phyloP scores from a whole-genome alignment of 768 basidiomycete species.

The Psilocybe subaeruginosa region DNA sequence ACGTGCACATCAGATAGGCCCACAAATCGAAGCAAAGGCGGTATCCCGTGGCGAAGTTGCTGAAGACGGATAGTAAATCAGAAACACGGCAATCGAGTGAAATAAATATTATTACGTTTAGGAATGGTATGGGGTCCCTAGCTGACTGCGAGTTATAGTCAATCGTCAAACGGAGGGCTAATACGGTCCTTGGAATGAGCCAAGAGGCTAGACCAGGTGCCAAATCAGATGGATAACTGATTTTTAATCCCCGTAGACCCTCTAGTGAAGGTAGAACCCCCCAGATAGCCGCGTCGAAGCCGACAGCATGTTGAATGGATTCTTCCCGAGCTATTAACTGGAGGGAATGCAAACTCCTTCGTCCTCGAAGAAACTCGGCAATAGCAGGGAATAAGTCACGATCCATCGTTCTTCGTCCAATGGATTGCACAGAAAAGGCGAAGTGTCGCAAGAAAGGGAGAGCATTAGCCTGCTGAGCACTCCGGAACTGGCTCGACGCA shows the following conservation, averaged over 20 bases:
- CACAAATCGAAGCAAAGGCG: conserved; percentile 55
- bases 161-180: conserved; percentile 49
- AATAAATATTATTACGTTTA: conserved; percentile 36
- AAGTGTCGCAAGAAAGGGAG: conserved; percentile 73
- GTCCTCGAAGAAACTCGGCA: conserved; percentile 64
- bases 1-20: conserved; percentile 54
- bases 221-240: conserved; percentile 67
- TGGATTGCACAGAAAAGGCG: conserved; percentile 49
- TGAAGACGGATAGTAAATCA: conserved; percentile 22
- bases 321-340: conserved; percentile 51
- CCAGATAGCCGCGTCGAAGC: conserved; percentile 74
- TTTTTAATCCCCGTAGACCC: conserved; percentile 54
- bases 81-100: conserved; percentile 1
- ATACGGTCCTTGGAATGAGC: conserved; percentile 62
- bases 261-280: conserved; percentile 65
- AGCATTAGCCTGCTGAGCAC: conserved; percentile 28
- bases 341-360: conserved; percentile 54
- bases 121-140: conserved; percentile 45
- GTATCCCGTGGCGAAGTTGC: conserved; percentile 65
- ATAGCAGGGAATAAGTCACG: conserved; percentile 71
- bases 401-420: conserved; percentile 50
- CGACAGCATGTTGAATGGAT: conserved; percentile 49
- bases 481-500: conserved; percentile 52
- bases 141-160: conserved; percentile 36
- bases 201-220: conserved; percentile 66